phyloP scores from a whole-genome alignment of 2,329 filamentous ascomycete species.

The Diatrype stigma region DNA sequence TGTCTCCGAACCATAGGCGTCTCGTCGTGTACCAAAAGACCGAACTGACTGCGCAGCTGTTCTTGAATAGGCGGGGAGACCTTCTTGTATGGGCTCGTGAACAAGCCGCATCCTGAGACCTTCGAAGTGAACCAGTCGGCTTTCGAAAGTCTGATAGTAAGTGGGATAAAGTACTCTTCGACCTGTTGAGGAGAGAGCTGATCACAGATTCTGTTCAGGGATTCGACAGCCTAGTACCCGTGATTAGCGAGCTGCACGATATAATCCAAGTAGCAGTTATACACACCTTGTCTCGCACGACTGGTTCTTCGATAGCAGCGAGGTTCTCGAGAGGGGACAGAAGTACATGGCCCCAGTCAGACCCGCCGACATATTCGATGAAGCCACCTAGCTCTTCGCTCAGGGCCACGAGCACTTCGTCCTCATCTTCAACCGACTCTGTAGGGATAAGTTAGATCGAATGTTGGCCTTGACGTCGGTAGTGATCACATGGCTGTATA shows the following conservation, averaged over 20 bases:
- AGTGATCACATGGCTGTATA: slow-evolving; percentile 7
- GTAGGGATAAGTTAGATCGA: slow-evolving; percentile 27
- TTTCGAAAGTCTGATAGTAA: slow-evolving; percentile 93
- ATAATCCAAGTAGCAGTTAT: slow-evolving; percentile 5
- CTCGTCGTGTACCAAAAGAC: slow-evolving; percentile 91
- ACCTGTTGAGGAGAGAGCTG: slow-evolving; percentile 88
- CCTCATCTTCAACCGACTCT: slow-evolving; percentile 99
- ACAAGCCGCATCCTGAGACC: slow-evolving; percentile 94
- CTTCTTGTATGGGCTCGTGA: slow-evolving; percentile 89
- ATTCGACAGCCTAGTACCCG: slow-evolving; percentile 78
- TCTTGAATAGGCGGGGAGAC: slow-evolving; percentile 85
- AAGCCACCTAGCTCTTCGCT: slow-evolving; percentile 96
- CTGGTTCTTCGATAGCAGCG: slow-evolving; percentile 94
- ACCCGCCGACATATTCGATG: slow-evolving; percentile 94
- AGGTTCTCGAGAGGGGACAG: slow-evolving; percentile 96
- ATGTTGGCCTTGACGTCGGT: slow-evolving; percentile 5
- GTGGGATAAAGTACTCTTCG: slow-evolving; percentile 95
- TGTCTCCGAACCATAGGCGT: slow-evolving; percentile 98
- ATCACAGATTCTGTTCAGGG: slow-evolving; percentile 97
- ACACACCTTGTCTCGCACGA: slow-evolving; percentile 92
- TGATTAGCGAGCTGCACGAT: slow-evolving; percentile 5
- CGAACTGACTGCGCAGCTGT: slow-evolving; percentile 86
- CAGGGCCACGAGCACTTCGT: slow-evolving; percentile 93
- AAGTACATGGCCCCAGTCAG: slow-evolving; percentile 91
- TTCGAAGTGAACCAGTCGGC: slow-evolving; percentile 99